A percentile compares a stretch with the other conserved stretches of the same genome.
Conservation (phyloP, 176 grass and related monocot genomes). For the Pharus latifolius region DNA sequence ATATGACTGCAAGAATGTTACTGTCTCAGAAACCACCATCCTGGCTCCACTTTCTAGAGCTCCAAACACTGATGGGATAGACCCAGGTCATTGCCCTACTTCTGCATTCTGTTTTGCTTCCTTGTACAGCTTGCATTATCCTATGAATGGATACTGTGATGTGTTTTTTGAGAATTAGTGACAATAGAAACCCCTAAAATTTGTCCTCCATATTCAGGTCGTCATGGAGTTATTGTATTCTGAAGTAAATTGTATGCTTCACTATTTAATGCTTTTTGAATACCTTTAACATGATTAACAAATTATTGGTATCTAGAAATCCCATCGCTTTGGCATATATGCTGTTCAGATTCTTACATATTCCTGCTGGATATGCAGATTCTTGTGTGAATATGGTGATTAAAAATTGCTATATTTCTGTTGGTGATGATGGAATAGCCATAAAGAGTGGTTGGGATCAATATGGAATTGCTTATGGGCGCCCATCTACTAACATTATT, state of each 20-base stretch:
- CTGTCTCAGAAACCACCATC: constrained; percentile 63
- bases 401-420: constrained; percentile 83
- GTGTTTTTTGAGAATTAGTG: background rate
- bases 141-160: background rate
- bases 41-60: constrained; percentile 59
- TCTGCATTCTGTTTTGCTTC: background rate
- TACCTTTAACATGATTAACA: too few species aligned
- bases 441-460: constrained; percentile 99
- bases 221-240: background rate
- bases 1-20: constrained; percentile 83
- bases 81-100: constrained; percentile 55
- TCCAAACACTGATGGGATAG: constrained; percentile 95
- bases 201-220: background rate
- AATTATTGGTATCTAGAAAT: background rate
- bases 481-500: constrained; percentile 70
- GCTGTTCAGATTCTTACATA: background rate
- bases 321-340: background rate
- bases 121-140: background rate
- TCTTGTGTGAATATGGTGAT: constrained; percentile 78
- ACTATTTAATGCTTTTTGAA: background rate
- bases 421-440: constrained; percentile 87
- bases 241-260: background rate
- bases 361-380: constrained; percentile 37
- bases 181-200: background rate
- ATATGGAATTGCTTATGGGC: constrained; percentile 81